Evolutionary conservation across 2,329 filamentous ascomycete species (phyloP), one percentile per base, ranked within the genome.

Genomic region (Colletotrichum theobromicola): DNA sequence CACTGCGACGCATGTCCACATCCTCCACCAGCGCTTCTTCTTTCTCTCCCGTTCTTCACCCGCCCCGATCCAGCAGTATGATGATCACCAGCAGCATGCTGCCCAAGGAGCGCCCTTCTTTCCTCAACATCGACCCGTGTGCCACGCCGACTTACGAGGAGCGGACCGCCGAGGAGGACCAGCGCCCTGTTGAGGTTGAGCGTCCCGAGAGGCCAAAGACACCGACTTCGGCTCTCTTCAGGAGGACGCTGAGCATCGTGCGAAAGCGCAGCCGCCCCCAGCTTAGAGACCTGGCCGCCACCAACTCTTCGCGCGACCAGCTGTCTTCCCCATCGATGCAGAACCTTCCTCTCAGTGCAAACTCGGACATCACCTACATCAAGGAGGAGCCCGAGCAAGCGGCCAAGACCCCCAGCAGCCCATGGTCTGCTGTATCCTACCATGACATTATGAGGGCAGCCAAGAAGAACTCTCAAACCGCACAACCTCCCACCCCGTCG

Each of bases 71-170:
- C 61, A 87, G 84, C 80, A 88, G 86, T 79, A 82, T 88, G 77
- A 80, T 82, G 21, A 61, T 74, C 34, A 74, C 72, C 26, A 79
- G 81, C 53, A 78, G 79, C 61, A 77, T 82, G 55, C 77, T 84
- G 24, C 75, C 79, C 26, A 87, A 82, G 77, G 79, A 82, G 75
- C 83, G 79, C 30, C 88, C 87, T 2, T 81, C 85, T 4, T 91
- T 91, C 80, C 85, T 91, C 24, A 86, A 82, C 79, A 86, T 89
- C 75, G 90, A 91, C 78, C 90, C 90, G 2, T 91, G 87, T 75
- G 87, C 88, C 26, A 80, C 80, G 63, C 85, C 83, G 79, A 79
- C 80, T 65, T 82, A 80, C 77, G 70, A 74, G 13, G 63, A 76
- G 67, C 82, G 77, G 74, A 76, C 82, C 26, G 15, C 15, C 18